Base-by-base conservation (phyloP, 2,329 filamentous ascomycete species). In the Thermomyces lanuginosus region DNA sequence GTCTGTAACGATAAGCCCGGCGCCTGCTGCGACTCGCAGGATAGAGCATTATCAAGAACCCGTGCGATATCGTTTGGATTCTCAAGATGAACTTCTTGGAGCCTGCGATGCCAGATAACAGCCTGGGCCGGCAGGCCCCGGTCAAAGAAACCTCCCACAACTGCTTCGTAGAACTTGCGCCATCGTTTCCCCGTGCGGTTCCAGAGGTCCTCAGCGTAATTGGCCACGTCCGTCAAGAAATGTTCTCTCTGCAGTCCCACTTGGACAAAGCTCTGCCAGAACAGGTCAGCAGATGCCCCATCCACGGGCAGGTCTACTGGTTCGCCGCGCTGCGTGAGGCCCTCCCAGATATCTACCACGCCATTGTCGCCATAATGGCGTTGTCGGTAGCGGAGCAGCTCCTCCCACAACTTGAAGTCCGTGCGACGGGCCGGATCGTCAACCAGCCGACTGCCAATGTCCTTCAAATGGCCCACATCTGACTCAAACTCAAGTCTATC, bases 401-500 rank as follows among this genome's bases (percentile, higher is more conserved):
- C 49, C 21, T 51, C 49, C 58, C 58, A 62, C 8, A 61, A 42
- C n/a, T 44, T 38, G 28, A 58, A 48, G 35, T 61, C 46, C 21
- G 46, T 33, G 13, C 38, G 39, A 32, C 42, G 33, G 4, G 27
- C 33, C 4, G 46, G 38, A 18, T 41, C 31, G 27, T 61, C 55
- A 16, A 59, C 40, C 16, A 61, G 36, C 21, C 53, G 51, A 12
- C 39, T 42, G 18, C 53, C 51, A 26, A 51, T 35, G n/a, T 43
- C 38, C 16, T 41, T 30, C 22, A 36, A 41, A 32, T 53, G 46
- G 19, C 51, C 51, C 12, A 60, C 35, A 26, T 58, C 46, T 6
- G 56, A 58, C 36, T 61, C 55, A 27, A 48, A 51, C 12, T 56
- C 48, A 8, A 60, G 36, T 28, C 32, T 47, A 10, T 53, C 45